Conservation (phyloP, 768 basidiomycete genomes). For the Phylloporus scabripes region DNA sequence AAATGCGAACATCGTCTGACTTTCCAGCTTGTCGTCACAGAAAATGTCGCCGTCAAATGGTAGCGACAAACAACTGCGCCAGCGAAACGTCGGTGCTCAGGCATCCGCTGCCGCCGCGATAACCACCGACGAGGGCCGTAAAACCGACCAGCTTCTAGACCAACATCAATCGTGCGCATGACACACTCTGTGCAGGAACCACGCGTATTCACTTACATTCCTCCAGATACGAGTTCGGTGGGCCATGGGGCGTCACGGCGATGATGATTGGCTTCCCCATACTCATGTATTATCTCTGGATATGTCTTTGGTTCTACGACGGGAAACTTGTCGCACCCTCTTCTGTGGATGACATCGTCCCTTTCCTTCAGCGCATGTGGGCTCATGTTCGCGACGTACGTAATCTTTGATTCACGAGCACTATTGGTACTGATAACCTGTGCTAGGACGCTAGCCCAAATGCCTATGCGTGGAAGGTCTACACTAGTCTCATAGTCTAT, state of each 20-base stretch:
- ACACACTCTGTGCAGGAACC: not conserved
- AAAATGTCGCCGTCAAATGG: slow-evolving; percentile 31
- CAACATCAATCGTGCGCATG: slow-evolving; percentile 52
- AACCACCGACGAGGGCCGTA: slow-evolving; percentile 66
- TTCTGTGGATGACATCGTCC: slow-evolving; percentile 63
- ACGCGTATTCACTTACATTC: slow-evolving; percentile 3
- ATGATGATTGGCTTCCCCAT: slow-evolving; percentile 95
- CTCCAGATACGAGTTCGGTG: slow-evolving; percentile 90
- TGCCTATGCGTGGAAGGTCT: slow-evolving; percentile 82
- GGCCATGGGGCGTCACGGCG: slow-evolving; percentile 81
- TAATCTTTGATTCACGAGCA: not conserved
- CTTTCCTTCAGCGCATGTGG: slow-evolving; percentile 82
- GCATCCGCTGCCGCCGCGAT: slow-evolving; percentile 20
- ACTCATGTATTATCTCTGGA: slow-evolving; percentile 99
- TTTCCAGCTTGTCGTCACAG: not conserved
- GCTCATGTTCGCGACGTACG: slow-evolving; percentile 73
- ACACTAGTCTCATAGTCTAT: slow-evolving; percentile 80
- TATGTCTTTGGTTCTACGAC: slow-evolving; percentile 94
- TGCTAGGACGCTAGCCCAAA: slow-evolving; percentile 87
- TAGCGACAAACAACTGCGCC: slow-evolving; percentile 23
- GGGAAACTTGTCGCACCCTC: slow-evolving; percentile 70
- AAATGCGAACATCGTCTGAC: slow-evolving; percentile 11
- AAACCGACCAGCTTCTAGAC: slow-evolving; percentile 69
- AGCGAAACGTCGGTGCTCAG: slow-evolving; percentile 21
- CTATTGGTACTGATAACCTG: not conserved